Evolutionary conservation across 2,329 filamentous ascomycete species (phyloP).

Genomic region (Cadophora sp.): DNA sequence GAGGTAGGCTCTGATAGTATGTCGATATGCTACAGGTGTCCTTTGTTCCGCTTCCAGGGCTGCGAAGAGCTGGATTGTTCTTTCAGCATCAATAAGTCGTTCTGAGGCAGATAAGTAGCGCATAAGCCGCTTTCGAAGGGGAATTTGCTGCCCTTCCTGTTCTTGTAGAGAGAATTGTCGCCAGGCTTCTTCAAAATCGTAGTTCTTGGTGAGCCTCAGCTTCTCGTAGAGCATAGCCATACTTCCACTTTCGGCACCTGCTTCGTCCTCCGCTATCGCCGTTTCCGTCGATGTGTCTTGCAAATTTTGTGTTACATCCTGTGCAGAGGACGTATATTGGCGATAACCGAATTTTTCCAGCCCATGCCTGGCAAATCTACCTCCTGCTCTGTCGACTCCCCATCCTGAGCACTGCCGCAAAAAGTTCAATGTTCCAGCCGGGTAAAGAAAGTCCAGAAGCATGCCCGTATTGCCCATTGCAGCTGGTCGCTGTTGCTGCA

Average conservation of each 20-base stretch:
- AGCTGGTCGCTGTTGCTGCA: constrained; percentile 22
- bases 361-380: constrained; percentile 28
- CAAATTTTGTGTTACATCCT: constrained; percentile 20
- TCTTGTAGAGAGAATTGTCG: constrained; percentile 45
- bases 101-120: constrained; percentile 49
- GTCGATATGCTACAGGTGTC: constrained; percentile 51
- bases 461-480: constrained; percentile 30
- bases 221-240: constrained; percentile 26
- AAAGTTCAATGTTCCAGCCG: constrained; percentile 46
- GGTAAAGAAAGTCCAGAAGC: constrained; percentile 50
- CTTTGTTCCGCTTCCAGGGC: constrained; percentile 42
- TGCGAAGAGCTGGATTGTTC: constrained; percentile 54
- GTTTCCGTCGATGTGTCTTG: background rate
- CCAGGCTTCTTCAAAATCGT: constrained; percentile 50
- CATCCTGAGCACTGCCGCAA: constrained; percentile 43
- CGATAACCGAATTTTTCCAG: constrained; percentile 40
- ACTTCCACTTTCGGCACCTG: background rate
- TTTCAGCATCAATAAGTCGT: constrained; percentile 47
- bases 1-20: constrained; percentile 52
- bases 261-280: background rate
- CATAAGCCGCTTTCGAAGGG: constrained; percentile 42
- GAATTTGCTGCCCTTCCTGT: constrained; percentile 26
- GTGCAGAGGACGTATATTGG: constrained; percentile 44
- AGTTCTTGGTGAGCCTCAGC: constrained; percentile 30
- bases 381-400: constrained; percentile 38